Conservation (phyloP, 2,329 filamentous ascomycete genomes). For the Fonsecaea monophora region DNA sequence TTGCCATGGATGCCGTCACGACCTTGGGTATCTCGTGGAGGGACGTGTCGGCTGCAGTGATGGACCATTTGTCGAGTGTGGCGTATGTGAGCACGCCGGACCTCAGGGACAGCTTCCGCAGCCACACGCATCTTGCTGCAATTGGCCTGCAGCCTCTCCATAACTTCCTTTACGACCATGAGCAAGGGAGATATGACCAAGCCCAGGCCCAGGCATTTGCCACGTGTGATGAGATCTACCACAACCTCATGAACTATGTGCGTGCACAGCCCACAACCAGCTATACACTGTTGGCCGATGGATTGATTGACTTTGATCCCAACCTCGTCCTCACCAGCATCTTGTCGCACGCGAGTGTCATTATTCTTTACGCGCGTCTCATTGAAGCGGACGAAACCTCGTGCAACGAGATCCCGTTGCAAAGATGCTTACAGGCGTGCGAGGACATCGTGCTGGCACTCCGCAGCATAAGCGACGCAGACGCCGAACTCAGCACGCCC, state of each 20-base stretch:
- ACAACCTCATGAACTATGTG: constrained; percentile 39
- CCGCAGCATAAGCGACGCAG: constrained; percentile 38
- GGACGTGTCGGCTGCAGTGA: constrained; percentile 38
- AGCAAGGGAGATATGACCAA: constrained; percentile 29
- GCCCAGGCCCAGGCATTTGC: constrained; percentile 25
- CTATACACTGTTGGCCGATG: constrained; percentile 39
- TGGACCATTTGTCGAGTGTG: constrained; percentile 39
- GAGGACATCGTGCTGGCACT: constrained; percentile 35
- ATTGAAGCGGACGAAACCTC: constrained; percentile 26
- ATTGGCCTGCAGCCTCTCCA: constrained; percentile 40
- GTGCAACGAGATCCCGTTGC: constrained; percentile 27
- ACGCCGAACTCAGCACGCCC: constrained; percentile 38
- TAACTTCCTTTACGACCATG: constrained; percentile 36
- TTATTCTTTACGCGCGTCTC: constrained; percentile 37
- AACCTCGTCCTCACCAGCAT: constrained; percentile 37
- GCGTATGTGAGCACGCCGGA: constrained; percentile 39
- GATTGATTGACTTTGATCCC: constrained; percentile 39
- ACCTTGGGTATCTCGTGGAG: constrained; percentile 39
- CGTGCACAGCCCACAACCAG: constrained; percentile 31
- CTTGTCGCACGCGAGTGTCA: constrained; percentile 35
- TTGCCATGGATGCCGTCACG: constrained; percentile 36
- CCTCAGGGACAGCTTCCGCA: constrained; percentile 37
- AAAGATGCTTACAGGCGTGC: constrained; percentile 36
- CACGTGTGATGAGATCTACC: constrained; percentile 39
- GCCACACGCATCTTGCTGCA: constrained; percentile 36